These are phyloP conservation scores for Penicillium taxi DNA, from an alignment of 495 filamentous ascomycete genomes.

Conservation along the genomic window DNA sequence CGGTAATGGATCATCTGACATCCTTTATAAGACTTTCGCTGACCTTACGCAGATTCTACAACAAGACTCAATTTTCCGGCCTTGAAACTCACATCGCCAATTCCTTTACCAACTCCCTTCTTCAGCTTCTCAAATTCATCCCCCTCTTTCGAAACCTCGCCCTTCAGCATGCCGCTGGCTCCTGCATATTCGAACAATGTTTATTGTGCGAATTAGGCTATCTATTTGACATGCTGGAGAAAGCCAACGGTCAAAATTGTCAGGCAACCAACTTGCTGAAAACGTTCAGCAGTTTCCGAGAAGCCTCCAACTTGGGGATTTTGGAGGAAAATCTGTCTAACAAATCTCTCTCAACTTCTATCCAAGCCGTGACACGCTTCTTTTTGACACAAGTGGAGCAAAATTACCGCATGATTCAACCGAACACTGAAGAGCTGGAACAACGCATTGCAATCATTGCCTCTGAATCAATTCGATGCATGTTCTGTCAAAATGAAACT, in stretches of 20 bases:
- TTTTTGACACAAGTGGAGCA: slow-evolving; percentile 62
- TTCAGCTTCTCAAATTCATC: slow-evolving; percentile 87
- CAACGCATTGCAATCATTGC: slow-evolving; percentile 49
- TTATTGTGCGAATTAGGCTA: slow-evolving; percentile 92
- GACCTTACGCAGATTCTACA: slow-evolving; percentile 86
- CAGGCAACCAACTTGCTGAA: slow-evolving; percentile 96
- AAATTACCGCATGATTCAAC: slow-evolving; percentile 57
- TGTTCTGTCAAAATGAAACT: slow-evolving; percentile 72
- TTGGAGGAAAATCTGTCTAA: slow-evolving; percentile 74
- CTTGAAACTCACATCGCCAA: slow-evolving; percentile 94
- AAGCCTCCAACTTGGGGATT: slow-evolving; percentile 62
- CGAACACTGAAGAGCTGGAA: slow-evolving; percentile 51
- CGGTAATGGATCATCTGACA: slow-evolving; percentile 43
- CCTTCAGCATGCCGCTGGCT: slow-evolving; percentile 78
- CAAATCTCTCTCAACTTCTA: slow-evolving; percentile 59
- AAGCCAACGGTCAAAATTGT: slow-evolving; percentile 84
- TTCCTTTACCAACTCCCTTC: slow-evolving; percentile 86
- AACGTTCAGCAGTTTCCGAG: slow-evolving; percentile 69
- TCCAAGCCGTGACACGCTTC: slow-evolving; percentile 72
- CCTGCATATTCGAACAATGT: slow-evolving; percentile 73
- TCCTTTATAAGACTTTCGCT: too few relatives aligned
- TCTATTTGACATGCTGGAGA: slow-evolving; percentile 96
- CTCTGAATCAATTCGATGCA: slow-evolving; percentile 61
- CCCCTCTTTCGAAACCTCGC: slow-evolving; percentile 83
- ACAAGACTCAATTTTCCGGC: slow-evolving; percentile 82